Evolutionary conservation across 225 moss, liverwort and hornwort genomes (phyloP), one percentile per base, ranked within the genome.

Genomic region (Neckera pumila): DNA sequence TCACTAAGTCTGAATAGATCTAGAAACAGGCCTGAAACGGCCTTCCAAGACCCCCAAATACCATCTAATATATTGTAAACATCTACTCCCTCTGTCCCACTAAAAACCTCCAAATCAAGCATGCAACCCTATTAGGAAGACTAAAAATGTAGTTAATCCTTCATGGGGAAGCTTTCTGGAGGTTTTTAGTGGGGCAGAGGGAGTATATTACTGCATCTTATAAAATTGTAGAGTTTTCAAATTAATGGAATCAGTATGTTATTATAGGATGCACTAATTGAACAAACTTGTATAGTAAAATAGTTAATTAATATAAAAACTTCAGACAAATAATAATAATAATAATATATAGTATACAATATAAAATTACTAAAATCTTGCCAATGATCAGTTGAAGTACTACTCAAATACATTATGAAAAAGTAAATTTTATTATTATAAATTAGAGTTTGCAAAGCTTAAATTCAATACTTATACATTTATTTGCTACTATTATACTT

Each of bases 241-340:
- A 64, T 66, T 3, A 36, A 66, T 36, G 0, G 10, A 19, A 6
- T 20, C 0, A 36, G 0, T 65, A 5, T 36, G 19, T 33, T 34
- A 19, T 10, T 66, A 66, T 6, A 0, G 1, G 12, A 38, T 67
- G 4, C 1, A 12, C 6, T n/a, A 22, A n/a, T 20, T 67, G 12
- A n/a, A 7, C 20, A 0, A 36, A 66, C 0, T 36, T 36, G 18
- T 67, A 2, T 11, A 10, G 2, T n/a, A 22, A 66, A 36, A 36
- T 20, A 66, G 0, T 18, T 67, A n/a, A 67, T 21, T n/a, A n/a
- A 67, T 22, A n/a, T 66, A 1, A 11, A 38, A 21, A n/a, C 6
- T 0, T 67, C 0, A 10, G 1, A 36, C 11, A n/a, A 66, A 21
- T 22, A 21, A 67, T 6, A 20, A 34, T 30, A 51, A 51, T 51